These are phyloP conservation scores for Botrytis hyacinthi DNA, from an alignment of 2,329 filamentous ascomycete genomes.

Conservation along the genomic window DNA sequence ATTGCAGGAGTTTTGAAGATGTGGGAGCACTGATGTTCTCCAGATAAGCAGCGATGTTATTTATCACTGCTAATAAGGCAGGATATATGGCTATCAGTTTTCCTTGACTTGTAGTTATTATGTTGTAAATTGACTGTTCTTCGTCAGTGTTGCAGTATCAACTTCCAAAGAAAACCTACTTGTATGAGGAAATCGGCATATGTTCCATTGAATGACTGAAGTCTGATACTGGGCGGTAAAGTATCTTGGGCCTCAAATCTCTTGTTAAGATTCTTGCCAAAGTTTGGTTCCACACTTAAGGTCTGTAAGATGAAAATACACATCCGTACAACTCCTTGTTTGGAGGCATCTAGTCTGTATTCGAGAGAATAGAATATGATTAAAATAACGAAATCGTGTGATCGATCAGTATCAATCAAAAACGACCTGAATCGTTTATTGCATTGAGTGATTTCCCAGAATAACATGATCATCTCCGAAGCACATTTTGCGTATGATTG, in stretches of 20 bases:
- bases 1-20: conserved; percentile 78
- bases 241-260: conserved; percentile 85
- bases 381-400: conserved; percentile 88
- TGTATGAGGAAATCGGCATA: conserved; percentile 95
- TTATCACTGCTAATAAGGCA: conserved; percentile 85
- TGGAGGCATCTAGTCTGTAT: conserved; percentile 79
- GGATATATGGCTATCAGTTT: conserved; percentile 90
- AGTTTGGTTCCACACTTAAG: conserved; percentile 86
- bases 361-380: conserved; percentile 91
- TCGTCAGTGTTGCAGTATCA: conserved; percentile 31
- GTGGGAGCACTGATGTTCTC: conserved; percentile 72
- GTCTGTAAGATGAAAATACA: conserved; percentile 97
- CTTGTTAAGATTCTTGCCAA: conserved; percentile 87
- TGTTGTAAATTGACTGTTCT: conserved; percentile 75
- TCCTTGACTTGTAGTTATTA: conserved; percentile 89
- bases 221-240: conserved; percentile 75
- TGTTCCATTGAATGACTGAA: conserved; percentile 80
- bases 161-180: conserved; percentile 51
- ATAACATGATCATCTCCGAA: conserved; percentile 93
- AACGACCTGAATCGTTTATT: conserved; percentile 97
- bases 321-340: conserved; percentile 92
- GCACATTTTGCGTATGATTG: conserved; percentile 79
- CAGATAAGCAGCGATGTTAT: conserved; percentile 85
- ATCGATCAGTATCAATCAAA: conserved; percentile 91
- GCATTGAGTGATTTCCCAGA: conserved; percentile 96